Percentiles rank a stretch among this genome's conserved stretches.
Evolutionary conservation across 139 green algal genomes (phyloP).

Genomic region (Eudorina sp.): DNA sequence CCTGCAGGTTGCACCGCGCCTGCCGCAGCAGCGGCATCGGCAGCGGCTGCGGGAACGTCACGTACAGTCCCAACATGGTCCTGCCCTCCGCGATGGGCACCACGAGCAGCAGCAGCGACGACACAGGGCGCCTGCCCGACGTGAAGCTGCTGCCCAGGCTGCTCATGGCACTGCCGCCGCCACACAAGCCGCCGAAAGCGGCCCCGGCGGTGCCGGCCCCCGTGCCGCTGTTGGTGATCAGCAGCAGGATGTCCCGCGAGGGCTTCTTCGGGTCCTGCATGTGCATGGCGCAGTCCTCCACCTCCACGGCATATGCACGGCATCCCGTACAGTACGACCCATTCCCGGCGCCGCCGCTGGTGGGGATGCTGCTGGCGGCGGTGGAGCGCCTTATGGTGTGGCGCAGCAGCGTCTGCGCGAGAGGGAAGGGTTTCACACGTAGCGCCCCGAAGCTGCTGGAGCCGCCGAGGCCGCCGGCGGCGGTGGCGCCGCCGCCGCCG

Average conservation of each 20-base stretch:
- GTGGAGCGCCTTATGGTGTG: not conserved
- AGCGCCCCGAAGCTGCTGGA: not conserved
- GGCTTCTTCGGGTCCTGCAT: conserved; percentile 27
- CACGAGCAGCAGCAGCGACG: conserved; percentile 10
- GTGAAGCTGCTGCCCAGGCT: not conserved
- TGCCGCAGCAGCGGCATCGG: not conserved
- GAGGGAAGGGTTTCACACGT: conserved; percentile 14
- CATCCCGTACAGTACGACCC: no score
- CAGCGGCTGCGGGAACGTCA: conserved; percentile 24
- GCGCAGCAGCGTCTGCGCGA: conserved; percentile 15
- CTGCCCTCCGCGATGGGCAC: not conserved
- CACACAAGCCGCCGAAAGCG: not conserved
- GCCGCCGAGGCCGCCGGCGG: not conserved
- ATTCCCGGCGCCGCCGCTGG: not conserved
- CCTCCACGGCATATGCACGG: not conserved
- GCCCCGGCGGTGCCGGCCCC: not conserved
- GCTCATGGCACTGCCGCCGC: no score
- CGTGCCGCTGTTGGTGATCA: not conserved
- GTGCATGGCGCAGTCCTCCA: conserved; percentile 1
- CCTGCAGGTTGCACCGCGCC: not conserved
- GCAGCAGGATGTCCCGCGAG: conserved; percentile 15
- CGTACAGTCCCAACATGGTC: conserved; percentile 20
- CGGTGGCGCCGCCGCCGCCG: conserved; percentile 13
- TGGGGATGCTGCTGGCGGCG: not conserved
- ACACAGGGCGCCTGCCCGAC: not conserved